Conservation (phyloP, 495 filamentous ascomycete species). For the Astrothelium macrocarpum region DNA sequence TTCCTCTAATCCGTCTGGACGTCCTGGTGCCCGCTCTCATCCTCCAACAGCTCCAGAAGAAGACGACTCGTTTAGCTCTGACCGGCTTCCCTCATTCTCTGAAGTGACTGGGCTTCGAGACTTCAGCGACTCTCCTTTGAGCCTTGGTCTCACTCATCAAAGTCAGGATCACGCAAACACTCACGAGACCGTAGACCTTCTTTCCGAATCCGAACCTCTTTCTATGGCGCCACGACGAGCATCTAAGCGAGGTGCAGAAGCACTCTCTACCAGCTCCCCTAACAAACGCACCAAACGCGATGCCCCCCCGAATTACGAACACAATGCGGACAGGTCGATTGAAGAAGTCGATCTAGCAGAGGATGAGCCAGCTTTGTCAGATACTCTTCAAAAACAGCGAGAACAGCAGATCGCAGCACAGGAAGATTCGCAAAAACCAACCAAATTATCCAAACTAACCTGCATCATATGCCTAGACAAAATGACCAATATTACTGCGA, state of each 20-base stretch:
- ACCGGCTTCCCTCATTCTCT: not conserved
- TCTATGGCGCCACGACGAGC: slow-evolving; percentile 6
- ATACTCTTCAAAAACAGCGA: slow-evolving; percentile 41
- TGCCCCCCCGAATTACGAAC: slow-evolving; percentile 18
- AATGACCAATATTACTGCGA: slow-evolving; percentile 61
- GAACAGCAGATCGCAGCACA: slow-evolving; percentile 43
- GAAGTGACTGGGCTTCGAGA: not conserved
- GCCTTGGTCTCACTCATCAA: not conserved
- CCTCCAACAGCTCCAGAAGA: not conserved
- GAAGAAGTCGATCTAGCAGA: slow-evolving; percentile 55
- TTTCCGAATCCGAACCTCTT: not conserved
- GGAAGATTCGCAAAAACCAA: slow-evolving; percentile 20
- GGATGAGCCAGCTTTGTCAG: slow-evolving; percentile 34
- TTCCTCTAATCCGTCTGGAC: not conserved
- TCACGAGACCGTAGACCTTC: slow-evolving; percentile 8
- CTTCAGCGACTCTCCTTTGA: not conserved
- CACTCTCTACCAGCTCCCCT: not conserved
- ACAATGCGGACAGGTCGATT: slow-evolving; percentile 18
- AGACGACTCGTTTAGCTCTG: not conserved
- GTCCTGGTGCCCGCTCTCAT: not conserved
- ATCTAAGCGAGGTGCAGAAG: slow-evolving; percentile 8
- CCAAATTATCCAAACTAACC: slow-evolving; percentile 48
- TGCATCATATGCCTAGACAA: slow-evolving; percentile 86
- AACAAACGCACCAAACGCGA: slow-evolving; percentile 10
- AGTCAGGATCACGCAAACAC: not conserved